Base-by-base conservation (phyloP, 495 filamentous ascomycete genomes). In the Wilcoxina mikolae region DNA sequence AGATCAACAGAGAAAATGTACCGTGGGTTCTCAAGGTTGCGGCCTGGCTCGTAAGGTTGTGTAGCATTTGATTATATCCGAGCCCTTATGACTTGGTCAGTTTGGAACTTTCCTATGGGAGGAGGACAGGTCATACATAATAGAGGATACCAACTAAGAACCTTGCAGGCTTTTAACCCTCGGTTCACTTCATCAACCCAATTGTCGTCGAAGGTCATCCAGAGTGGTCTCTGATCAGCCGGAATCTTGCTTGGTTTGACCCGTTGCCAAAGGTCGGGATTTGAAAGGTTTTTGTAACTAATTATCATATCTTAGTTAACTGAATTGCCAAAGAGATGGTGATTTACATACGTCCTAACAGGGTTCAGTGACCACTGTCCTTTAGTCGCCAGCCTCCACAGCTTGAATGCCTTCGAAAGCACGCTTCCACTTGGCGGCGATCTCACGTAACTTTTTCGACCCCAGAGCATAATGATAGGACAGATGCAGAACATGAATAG, bases 191-290 rank as follows among this genome's bases (percentile, higher is more conserved):
- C 78, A 51, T 81, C 78, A 7, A 84, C 80, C 49, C 49, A 84
- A 20, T 71, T 74, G 56, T 86, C 82, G 54, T 84, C 78, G 49
- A 84, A 85, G 15, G 73, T 76, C 78, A 82, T 82, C 80, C 79
- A 83, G 9, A 64, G 57, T 2, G 80, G 80, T 49, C 67, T 56
- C 59, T 71, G 51, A 48, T 69, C 59, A 41, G 68, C 27, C 2
- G 49, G 72, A 23, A 76, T 62, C 3, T 72, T 69, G 54, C 69
- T 75, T 9, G 82, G 82, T 71, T 82, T 83, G 41, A 78, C 78
- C 10, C 67, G 58, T 15, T 80, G 71, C 75, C 79, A 84, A 67
- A 79, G 78, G 11, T 66, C 71, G 1, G 69, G 69, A 24, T 72
- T 72, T 24, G 74, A 72, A 15, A 79, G 56, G 44, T 73, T 71